Evolutionary conservation across 192 early-diverging fungal genomes (phyloP).

Genomic region (Coemansia sp.): DNA sequence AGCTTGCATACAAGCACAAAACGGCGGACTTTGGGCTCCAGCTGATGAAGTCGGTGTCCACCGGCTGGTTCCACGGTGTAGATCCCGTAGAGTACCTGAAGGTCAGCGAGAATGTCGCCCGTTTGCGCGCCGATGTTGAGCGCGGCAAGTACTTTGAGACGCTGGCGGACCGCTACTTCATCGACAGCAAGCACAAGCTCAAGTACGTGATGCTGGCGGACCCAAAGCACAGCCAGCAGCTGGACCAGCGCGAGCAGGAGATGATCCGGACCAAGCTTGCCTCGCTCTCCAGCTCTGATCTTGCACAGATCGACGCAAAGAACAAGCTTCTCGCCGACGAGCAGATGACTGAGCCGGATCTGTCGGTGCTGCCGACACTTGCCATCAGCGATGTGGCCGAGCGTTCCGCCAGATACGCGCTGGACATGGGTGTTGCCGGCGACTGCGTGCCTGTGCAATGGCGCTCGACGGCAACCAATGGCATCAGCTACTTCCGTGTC

Average conservation of each 20-base stretch:
- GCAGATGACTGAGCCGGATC: conserved; percentile 77
- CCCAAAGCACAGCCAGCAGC: conserved; percentile 59
- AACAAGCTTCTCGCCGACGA: conserved; percentile 66
- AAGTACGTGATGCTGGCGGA: conserved; percentile 83
- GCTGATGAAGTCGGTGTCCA: conserved; percentile 73
- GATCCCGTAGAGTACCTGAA: conserved; percentile 83
- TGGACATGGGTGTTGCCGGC: conserved; percentile 49
- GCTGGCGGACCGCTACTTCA: conserved; percentile 74
- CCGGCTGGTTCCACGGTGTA: conserved; percentile 86
- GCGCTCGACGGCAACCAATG: conserved; percentile 83
- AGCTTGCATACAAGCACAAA: conserved; percentile 89
- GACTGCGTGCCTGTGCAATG: conserved; percentile 66
- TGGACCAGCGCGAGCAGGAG: conserved; percentile 65
- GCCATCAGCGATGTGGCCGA: conserved; percentile 73
- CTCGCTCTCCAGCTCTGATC: conserved; percentile 63
- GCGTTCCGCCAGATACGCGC: conserved; percentile 59
- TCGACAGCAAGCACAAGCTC: conserved; percentile 78
- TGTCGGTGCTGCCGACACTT: conserved; percentile 81
- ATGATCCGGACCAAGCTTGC: conserved; percentile 65
- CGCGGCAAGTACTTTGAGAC: conserved; percentile 71
- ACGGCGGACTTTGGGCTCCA: conserved; percentile 85
- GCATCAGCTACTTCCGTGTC: conserved; percentile 84
- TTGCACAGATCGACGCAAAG: conserved; percentile 62
- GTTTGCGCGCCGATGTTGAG: conserved; percentile 63
- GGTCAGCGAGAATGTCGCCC: conserved; percentile 74